Evolutionary conservation across 495 filamentous ascomycete species (phyloP).

Genomic region (Penicillium canescens): DNA sequence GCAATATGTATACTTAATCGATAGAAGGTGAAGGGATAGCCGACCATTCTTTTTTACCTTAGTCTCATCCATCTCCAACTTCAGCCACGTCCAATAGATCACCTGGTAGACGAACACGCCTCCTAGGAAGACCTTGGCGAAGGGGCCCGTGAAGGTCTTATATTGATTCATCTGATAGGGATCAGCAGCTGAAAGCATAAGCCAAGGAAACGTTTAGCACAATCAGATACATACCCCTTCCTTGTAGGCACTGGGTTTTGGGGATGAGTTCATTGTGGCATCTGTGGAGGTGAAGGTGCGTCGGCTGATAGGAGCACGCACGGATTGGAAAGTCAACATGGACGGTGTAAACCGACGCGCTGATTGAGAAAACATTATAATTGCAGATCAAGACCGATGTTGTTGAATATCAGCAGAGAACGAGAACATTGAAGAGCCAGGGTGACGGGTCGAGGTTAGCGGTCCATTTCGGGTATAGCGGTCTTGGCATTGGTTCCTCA

Average conservation of each 20-base stretch:
- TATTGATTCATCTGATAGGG: conserved; percentile 67
- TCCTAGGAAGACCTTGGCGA: conserved; percentile 82
- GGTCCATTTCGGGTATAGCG: conserved; percentile 3
- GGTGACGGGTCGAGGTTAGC: conserved; percentile 3
- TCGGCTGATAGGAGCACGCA: not conserved
- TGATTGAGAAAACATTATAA: conserved; percentile 12
- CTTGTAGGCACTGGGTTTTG: conserved; percentile 25
- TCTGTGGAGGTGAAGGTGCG: conserved; percentile 20
- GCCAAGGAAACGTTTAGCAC: not conserved
- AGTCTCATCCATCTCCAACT: conserved; percentile 76
- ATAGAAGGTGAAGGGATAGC: conserved; percentile 10
- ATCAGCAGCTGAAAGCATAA: not conserved
- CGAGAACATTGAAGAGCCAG: not conserved
- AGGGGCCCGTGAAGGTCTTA: conserved; percentile 72
- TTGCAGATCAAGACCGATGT: not conserved
- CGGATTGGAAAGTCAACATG: not conserved
- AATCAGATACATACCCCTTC: conserved; percentile 22
- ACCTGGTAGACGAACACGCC: conserved; percentile 88
- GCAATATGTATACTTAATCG: not conserved
- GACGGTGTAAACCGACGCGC: conserved; percentile 2
- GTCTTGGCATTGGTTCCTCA: conserved; percentile 2
- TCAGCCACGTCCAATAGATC: conserved; percentile 80
- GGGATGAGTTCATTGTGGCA: conserved; percentile 12
- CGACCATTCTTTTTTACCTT: conserved; percentile 60
- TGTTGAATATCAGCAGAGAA: not conserved